phyloP scores from a whole-genome alignment of 2,329 filamentous ascomycete genomes.

The Didymellaceae sp. region DNA sequence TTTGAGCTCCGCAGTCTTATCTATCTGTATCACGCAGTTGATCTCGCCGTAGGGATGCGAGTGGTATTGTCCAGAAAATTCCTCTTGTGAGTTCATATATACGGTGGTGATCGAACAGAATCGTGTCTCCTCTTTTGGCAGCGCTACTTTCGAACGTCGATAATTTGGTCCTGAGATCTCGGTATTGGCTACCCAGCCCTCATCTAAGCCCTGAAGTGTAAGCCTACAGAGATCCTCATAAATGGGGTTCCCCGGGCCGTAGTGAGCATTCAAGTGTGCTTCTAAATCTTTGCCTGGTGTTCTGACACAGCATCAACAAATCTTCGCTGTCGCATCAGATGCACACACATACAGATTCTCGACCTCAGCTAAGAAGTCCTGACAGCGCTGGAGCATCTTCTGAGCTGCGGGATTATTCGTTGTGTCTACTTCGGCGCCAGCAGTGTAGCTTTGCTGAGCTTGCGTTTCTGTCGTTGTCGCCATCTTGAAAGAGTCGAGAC shows the following conservation, averaged over 20 bases:
- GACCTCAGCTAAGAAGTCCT: slow-evolving; percentile 40
- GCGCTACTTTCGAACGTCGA: slow-evolving; percentile 52
- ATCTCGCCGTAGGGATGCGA: slow-evolving; percentile 63
- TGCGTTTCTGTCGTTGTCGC: background rate
- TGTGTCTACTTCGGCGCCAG: slow-evolving; percentile 25
- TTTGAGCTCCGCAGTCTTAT: slow-evolving; percentile 58
- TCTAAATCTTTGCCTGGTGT: slow-evolving; percentile 48
- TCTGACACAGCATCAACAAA: slow-evolving; percentile 19
- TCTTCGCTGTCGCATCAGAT: background rate
- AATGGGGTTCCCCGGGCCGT: slow-evolving; percentile 46
- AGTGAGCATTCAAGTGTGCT: slow-evolving; percentile 41
- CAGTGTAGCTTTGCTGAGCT: slow-evolving; percentile 8
- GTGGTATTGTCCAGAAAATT: slow-evolving; percentile 62
- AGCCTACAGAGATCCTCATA: slow-evolving; percentile 47
- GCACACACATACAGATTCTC: slow-evolving; percentile 31
- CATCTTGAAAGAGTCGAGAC: background rate
- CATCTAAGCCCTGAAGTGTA: slow-evolving; percentile 43
- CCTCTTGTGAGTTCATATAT: slow-evolving; percentile 60
- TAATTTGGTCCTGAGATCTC: slow-evolving; percentile 39
- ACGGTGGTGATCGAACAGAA: slow-evolving; percentile 65
- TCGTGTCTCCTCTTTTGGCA: slow-evolving; percentile 55
- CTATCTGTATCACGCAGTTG: slow-evolving; percentile 62
- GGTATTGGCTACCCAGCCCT: slow-evolving; percentile 48
- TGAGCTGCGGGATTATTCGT: slow-evolving; percentile 27
- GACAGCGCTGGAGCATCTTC: slow-evolving; percentile 30